Conservation (phyloP, 495 filamentous ascomycete genomes). For the Xylaria nigripes region DNA sequence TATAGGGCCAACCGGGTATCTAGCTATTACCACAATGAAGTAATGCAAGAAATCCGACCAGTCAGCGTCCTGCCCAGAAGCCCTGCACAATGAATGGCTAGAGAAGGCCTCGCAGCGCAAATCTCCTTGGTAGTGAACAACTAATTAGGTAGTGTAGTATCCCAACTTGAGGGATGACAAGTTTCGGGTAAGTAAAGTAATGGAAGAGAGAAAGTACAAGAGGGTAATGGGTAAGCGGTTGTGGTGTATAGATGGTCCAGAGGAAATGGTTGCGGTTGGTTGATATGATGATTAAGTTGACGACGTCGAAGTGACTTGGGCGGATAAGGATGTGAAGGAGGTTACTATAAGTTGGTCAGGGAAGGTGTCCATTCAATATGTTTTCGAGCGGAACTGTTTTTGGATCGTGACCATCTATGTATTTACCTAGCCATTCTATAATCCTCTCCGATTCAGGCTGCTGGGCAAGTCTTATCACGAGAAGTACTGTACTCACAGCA, state of each 20-base stretch:
- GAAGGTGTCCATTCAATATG: not conserved
- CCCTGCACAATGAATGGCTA: slow-evolving; percentile 36
- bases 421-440: slow-evolving; percentile 16
- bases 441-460: slow-evolving; percentile 15
- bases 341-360: not conserved
- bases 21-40: slow-evolving; percentile 29
- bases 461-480: slow-evolving; percentile 23
- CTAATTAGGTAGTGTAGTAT: slow-evolving; percentile 10
- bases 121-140: slow-evolving; percentile 8
- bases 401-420: slow-evolving; percentile 16
- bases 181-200: not conserved
- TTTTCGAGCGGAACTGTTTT: slow-evolving; percentile 18
- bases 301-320: not conserved
- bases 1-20: slow-evolving; percentile 20
- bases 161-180: slow-evolving; percentile 2
- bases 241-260: not conserved
- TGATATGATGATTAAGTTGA: not conserved
- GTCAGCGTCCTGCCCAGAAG: slow-evolving; percentile 28
- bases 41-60: slow-evolving; percentile 33
- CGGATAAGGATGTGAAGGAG: not conserved
- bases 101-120: slow-evolving; percentile 9
- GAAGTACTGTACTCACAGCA: not conserved
- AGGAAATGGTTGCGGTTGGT: not conserved
- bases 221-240: not conserved
- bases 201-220: not conserved